Evolutionary conservation across 139 green algal genomes (phyloP).

Genomic region (Chloropicon primus): DNA sequence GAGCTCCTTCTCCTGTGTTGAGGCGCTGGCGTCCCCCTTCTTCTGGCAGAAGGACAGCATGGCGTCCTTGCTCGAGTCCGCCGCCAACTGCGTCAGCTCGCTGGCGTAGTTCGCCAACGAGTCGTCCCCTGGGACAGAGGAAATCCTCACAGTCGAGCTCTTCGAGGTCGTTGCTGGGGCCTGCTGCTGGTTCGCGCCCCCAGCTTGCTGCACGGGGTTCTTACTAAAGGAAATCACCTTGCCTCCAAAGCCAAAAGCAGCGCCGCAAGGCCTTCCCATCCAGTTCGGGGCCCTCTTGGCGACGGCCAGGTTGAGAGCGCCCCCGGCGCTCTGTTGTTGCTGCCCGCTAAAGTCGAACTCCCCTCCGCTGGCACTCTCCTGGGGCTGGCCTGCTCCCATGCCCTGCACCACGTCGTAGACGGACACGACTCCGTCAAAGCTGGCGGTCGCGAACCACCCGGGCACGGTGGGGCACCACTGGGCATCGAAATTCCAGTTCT

Average conservation of each 20-base stretch:
- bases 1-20: conserved; percentile 64
- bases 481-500: conserved; percentile 77
- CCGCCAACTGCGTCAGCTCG: not conserved
- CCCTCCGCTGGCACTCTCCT: not conserved
- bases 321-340: conserved; percentile 3
- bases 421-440: conserved; percentile 51
- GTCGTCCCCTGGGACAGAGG: not conserved
- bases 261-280: conserved; percentile 61
- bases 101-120: not conserved
- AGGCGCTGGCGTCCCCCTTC: not conserved
- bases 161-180: not conserved
- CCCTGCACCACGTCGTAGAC: conserved; percentile 40
- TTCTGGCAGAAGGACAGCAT: conserved; percentile 1
- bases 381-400: not conserved
- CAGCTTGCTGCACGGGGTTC: conserved; percentile 20
- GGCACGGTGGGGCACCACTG: conserved; percentile 29
- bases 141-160: not conserved
- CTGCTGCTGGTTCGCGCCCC: conserved; percentile 11
- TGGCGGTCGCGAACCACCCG: conserved; percentile 49
- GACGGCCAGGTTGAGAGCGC: conserved; percentile 3
- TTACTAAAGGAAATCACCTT: conserved; percentile 46
- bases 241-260: conserved; percentile 60
- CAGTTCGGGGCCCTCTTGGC: conserved; percentile 56
- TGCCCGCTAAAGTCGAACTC: conserved; percentile 6
- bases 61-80: not conserved